phyloP scores from a whole-genome alignment of 768 basidiomycete species.

The Coprinellus micaceus region DNA sequence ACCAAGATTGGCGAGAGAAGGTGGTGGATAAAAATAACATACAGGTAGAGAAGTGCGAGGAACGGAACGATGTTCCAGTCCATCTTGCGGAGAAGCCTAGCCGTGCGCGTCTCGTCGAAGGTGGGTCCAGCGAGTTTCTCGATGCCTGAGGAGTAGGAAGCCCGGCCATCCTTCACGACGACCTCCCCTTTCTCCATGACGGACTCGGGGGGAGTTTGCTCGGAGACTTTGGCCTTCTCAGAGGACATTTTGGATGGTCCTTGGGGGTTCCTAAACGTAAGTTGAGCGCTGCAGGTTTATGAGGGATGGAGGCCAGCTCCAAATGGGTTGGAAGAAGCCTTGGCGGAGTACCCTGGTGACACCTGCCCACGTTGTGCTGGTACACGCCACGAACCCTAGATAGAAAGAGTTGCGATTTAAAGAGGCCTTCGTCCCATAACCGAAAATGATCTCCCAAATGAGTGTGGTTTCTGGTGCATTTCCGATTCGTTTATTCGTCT shows the following conservation, averaged over 20 bases:
- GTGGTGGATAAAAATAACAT: background rate
- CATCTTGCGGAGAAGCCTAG: constrained; percentile 26
- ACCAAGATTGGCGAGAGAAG: background rate
- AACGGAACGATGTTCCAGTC: constrained; percentile 31
- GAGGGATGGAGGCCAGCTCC: background rate
- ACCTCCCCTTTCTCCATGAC: constrained; percentile 6
- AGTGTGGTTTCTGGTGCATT: background rate
- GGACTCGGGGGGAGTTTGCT: background rate
- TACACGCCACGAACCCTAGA: background rate
- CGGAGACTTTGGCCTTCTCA: background rate
- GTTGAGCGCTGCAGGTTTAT: background rate
- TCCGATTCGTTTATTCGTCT: background rate
- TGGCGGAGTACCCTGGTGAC: constrained; percentile 2
- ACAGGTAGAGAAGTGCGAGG: constrained; percentile 29
- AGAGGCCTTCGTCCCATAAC: background rate
- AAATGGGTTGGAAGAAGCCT: constrained; percentile 9
- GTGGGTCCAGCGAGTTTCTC: constrained; percentile 1
- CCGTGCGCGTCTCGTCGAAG: constrained; percentile 5
- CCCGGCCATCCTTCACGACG: background rate
- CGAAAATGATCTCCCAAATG: background rate
- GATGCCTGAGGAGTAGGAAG: background rate
- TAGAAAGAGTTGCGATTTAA: background rate
- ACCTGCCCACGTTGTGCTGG: constrained; percentile 6
- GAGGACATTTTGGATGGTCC: constrained; percentile 9
- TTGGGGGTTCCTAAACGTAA: background rate